Evolutionary conservation across 2,329 filamentous ascomycete genomes (phyloP), one percentile per base, ranked within the genome.

Genomic region (Aureobasidium sp.): DNA sequence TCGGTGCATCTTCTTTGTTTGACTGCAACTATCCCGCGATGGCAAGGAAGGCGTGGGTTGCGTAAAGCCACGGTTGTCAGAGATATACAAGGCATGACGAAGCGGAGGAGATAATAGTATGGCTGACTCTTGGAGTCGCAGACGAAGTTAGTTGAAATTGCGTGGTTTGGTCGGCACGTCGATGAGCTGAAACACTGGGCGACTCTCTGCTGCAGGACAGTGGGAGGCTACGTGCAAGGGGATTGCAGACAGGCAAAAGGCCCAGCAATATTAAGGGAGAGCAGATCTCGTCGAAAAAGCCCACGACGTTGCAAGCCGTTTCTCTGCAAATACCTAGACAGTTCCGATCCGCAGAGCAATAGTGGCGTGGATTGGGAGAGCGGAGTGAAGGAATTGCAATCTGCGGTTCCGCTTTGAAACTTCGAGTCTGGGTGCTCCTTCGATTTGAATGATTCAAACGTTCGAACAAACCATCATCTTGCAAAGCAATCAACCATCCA

Each of bases 171-270:
- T n/a, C 12, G 10, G 29, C 29, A 48, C 44, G 44, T 39, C 34
- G 12, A 4, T 22, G 30, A 49, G 21, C 22, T 49, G 45, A 49
- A 49, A 49, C 35, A 21, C 41, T 34, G 41, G 41, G 32, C 29
- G 41, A 12, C 41, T 32, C n/a, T 48, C 44, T 48, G n/a, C n/a
- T 48, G 44, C 44, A 48, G 44, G 8, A 29, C n/a, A 34, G 44
- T 48, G 30, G 44, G 21, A 37, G 44, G 32, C 44, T 48, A 48
- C 37, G 44, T 48, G 32, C 44, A 48, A 48, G 27, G 44, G 44
- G 22, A 35, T 17, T 17, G 14, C 27, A 29, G n/a, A 14, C 14
- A 11, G 21, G 21, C n/a, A 37, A 0, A 25, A 21, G 32, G 44
- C 30, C 8, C 19, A 48, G 14, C 25, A 22, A 37, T 37, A 37